Base-by-base conservation (phyloP, 192 early-diverging fungal genomes). In the Glomus cerebriforme region DNA sequence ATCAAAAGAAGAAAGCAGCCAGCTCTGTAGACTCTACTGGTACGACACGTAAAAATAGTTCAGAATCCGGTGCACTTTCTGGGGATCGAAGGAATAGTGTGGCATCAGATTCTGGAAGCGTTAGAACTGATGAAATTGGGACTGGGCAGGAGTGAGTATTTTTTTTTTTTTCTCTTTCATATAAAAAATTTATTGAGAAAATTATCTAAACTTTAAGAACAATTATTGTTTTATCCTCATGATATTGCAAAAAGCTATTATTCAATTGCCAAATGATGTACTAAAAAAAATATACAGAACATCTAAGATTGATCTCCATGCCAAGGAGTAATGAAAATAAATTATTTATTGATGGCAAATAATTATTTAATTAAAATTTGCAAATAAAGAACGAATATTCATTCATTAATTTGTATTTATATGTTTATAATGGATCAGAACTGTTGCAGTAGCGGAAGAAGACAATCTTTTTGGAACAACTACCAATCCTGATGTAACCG, bases 1-100 rank as follows among this genome's bases (percentile, higher is more conserved):
- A 31, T 77, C 63, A 77, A 47, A 77, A 77, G 43, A 77, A 77
- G 47, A 77, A 77, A 66, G 75, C 63, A n/a, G 58, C 31, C 5
- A n/a, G 29, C n/a, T 43, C 54, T n/a, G 37, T n/a, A 31, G 39
- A 17, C 17, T 66, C 75, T 8, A 22, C 62, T 17, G 32, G 15
- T 4, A 19, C 63, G 47, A 45, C 62, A 8, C 75, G 75, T 29
- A 77, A 43, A 45, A 49, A 7, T 31, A 77, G 63, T 47, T 54
- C 24, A 4, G 75, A 77, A 3, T 77, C 63, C 6, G 31, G 9
- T 29, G 35, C n/a, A n/a, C 3, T 27, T 13, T 24, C 37, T 49
- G 12, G 59, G 63, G 60, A 58, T 45, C 3, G 74, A 43, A 75
- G 24, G 31, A 62, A 58, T 15, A 75, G 74, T 62, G 24, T 62